Evolutionary conservation across 1,139 yeast species (phyloP).

Genomic region (Blastobotrys raffinosifermentans): DNA sequence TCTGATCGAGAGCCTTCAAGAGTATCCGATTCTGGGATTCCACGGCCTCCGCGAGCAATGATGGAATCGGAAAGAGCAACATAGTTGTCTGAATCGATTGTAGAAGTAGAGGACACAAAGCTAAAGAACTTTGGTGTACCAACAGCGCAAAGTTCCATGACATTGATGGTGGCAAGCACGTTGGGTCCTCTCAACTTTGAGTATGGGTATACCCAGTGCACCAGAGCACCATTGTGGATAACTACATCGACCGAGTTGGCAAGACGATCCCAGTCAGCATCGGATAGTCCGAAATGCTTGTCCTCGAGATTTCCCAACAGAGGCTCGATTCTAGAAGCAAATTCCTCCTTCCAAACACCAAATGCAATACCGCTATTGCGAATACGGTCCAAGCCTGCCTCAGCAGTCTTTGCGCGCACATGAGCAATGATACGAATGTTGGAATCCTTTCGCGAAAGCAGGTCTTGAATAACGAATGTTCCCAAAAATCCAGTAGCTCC

Average conservation of each 20-base stretch:
- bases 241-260: conserved; percentile 65
- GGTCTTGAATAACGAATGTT: conserved; percentile 72
- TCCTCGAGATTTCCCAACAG: conserved; percentile 79
- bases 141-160: conserved; percentile 63
- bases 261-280: conserved; percentile 52
- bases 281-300: conserved; percentile 63
- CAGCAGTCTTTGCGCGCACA: conserved; percentile 73
- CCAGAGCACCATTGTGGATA: conserved; percentile 95
- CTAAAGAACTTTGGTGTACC: conserved; percentile 85
- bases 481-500: conserved; percentile 98
- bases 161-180: conserved; percentile 81
- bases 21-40: conserved; percentile 77
- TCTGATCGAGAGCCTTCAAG: conserved; percentile 75
- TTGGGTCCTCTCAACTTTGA: conserved; percentile 86
- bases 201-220: conserved; percentile 98
- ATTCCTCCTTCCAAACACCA: conserved; percentile 74
- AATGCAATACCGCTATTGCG: conserved; percentile 73
- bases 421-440: conserved; percentile 69
- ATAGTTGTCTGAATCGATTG: conserved; percentile 78
- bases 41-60: conserved; percentile 57
- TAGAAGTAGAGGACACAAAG: conserved; percentile 93
- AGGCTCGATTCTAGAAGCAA: conserved; percentile 54
- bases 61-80: conserved; percentile 70
- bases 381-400: conserved; percentile 69
- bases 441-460: conserved; percentile 47